Base-by-base conservation (phyloP, 345 rosid species). In the Pistacia atlantica region DNA sequence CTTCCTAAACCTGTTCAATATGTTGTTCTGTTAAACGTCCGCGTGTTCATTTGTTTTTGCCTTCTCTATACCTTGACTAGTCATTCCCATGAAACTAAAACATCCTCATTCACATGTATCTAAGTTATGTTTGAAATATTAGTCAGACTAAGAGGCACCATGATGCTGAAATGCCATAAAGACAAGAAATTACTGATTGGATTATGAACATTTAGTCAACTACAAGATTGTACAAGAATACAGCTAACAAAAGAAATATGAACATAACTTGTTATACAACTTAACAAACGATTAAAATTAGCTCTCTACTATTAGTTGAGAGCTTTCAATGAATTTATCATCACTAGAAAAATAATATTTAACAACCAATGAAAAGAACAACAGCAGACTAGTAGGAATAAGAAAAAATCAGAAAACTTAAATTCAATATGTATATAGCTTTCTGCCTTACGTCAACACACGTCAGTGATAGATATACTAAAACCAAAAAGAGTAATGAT, bases 161-260 rank as follows among this genome's bases (percentile, higher is more conserved):
- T 58, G 51, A 58, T 13, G 54, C 54, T 57, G 63, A 28, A 72
- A 25, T 48, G 48, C 48, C 49, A 48, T 48, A 28, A 31, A 73
- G 60, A 63, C 62, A 37, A 62, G 59, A n/a, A 1, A 38, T 45
- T 37, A 45, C 45, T 72, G 16, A 14, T 2, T 31, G 20, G 57
- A 61, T 11, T 45, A 73, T 4, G 20, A 31, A 33, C 31, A 62
- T 33, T 20, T 46, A 61, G 67, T 61, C 60, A 31, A 73, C 58
- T 31, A 62, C 17, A 18, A 31, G 76, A 73, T 49, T 62, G 63
- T 14, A 49, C 56, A 7, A 33, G 68, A 48, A 73, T 62, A n/a
- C 20, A 33, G 51, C 68, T 63, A 62, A 73, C 33, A 48, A 28
- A 11, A 62, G 66, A 62, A 33, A 49, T 22, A 31, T 3, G 66